Percentiles rank a stretch among this genome's conserved stretches.
Conservation (phyloP, 2,329 filamentous ascomycete genomes). For the Paramyrothecium sp. region DNA sequence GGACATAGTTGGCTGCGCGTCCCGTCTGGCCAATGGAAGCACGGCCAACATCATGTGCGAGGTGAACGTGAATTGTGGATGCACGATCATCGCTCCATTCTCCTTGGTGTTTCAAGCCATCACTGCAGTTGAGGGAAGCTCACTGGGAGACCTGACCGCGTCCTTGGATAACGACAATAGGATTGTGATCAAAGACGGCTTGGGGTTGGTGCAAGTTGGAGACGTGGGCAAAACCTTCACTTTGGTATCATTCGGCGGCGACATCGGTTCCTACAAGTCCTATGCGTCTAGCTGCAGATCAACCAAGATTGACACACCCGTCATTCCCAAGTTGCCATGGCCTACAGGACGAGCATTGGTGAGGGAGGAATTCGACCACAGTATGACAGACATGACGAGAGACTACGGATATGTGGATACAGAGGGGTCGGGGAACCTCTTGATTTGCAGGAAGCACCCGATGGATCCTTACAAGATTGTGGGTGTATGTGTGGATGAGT, state of each 20-base stretch:
- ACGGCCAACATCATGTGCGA: not conserved
- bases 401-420: conserved; percentile 6
- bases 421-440: conserved; percentile 3
- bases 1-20: not conserved
- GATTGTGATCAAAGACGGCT: not conserved
- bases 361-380: not conserved
- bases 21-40: not conserved
- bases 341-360: conserved; percentile 1
- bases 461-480: conserved; percentile 4
- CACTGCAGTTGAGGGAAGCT: conserved; percentile 1
- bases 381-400: not conserved
- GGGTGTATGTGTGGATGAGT: conserved; percentile 5
- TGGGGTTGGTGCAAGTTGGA: conserved; percentile 2
- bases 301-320: not conserved
- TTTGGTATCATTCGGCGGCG: conserved; percentile 4
- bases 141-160: not conserved
- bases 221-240: conserved; percentile 5
- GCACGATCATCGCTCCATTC: not conserved
- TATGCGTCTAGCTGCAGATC: conserved; percentile 1
- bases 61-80: conserved; percentile 3
- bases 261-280: not conserved
- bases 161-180: not conserved
- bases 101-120: conserved; percentile 2
- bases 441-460: conserved; percentile 2
- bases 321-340: not conserved